A percentile compares a stretch with the other conserved stretches of the same genome.
phyloP scores from a whole-genome alignment of 2,329 filamentous ascomycete genomes.

The Neophaeococcomyces aloes region DNA sequence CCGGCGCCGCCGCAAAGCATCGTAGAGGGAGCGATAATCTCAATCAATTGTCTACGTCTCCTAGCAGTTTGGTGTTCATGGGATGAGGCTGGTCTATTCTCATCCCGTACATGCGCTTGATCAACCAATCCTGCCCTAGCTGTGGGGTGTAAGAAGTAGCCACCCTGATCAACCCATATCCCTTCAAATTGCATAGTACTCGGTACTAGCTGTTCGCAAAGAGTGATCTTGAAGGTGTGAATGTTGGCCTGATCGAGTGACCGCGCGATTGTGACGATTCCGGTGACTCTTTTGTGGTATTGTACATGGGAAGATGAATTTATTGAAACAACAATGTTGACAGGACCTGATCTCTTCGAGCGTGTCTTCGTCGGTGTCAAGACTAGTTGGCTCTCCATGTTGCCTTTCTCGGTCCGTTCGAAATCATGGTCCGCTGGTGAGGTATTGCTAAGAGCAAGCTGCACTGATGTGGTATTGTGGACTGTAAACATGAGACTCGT shows the following conservation, averaged over 20 bases:
- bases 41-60: conserved; percentile 12
- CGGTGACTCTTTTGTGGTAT: conserved; percentile 4
- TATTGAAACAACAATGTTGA: conserved; percentile 10
- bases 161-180: conserved; percentile 24
- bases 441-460: no score
- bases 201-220: conserved; percentile 8
- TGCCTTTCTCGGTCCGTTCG: no score
- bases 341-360: neutral
- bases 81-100: neutral
- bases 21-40: conserved; percentile 16
- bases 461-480: no score
- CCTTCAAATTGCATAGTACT: conserved; percentile 23
- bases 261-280: conserved; percentile 16
- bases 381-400: no score
- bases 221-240: conserved; percentile 21
- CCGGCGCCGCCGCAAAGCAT: neutral
- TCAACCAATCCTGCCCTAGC: neutral
- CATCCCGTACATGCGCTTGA: neutral
- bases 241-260: conserved; percentile 15
- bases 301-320: neutral
- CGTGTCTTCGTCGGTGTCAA: no score
- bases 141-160: conserved; percentile 5
- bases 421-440: no score
- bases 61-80: neutral
- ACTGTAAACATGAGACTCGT: no score